Conservation (phyloP, 257 asterid species). For the Henckelia pumila region DNA sequence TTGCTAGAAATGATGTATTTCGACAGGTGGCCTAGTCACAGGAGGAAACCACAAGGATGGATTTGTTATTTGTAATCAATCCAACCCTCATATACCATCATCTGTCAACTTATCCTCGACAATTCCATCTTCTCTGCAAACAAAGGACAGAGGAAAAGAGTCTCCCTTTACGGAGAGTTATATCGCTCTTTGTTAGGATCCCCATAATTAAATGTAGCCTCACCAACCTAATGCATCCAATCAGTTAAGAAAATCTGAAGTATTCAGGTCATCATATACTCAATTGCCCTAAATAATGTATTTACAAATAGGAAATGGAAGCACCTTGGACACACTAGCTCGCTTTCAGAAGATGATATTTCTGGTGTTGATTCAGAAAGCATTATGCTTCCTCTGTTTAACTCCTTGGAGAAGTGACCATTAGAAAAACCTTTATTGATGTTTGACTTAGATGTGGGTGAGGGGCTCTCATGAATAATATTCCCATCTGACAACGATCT, state of each 20-base stretch:
- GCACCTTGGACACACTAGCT: slow-evolving; percentile 67
- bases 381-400: slow-evolving; percentile 47
- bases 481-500: slow-evolving; percentile 92
- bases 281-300: slow-evolving; percentile 9
- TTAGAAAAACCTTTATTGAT: slow-evolving; percentile 41
- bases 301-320: slow-evolving; percentile 19
- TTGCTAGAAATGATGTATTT: no score
- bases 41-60: background rate
- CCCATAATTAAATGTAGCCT: slow-evolving; percentile 10
- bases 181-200: background rate
- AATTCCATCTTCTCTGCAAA: slow-evolving; percentile 9
- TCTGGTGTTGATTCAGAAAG: slow-evolving; percentile 73
- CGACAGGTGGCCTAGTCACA: background rate
- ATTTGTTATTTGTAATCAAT: background rate
- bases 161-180: background rate
- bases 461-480: slow-evolving; percentile 58
- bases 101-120: slow-evolving; percentile 2
- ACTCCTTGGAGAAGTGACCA: slow-evolving; percentile 46
- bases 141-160: background rate
- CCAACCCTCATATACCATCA: background rate
- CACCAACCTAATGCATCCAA: background rate
- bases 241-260: slow-evolving; percentile 10
- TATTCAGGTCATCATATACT: slow-evolving; percentile 10
- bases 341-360: slow-evolving; percentile 53
- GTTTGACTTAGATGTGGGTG: slow-evolving; percentile 43